A percentile compares a stretch with the other conserved stretches of the same genome.
Conservation (phyloP, 345 rosid genomes). For the Boechera stricta region DNA sequence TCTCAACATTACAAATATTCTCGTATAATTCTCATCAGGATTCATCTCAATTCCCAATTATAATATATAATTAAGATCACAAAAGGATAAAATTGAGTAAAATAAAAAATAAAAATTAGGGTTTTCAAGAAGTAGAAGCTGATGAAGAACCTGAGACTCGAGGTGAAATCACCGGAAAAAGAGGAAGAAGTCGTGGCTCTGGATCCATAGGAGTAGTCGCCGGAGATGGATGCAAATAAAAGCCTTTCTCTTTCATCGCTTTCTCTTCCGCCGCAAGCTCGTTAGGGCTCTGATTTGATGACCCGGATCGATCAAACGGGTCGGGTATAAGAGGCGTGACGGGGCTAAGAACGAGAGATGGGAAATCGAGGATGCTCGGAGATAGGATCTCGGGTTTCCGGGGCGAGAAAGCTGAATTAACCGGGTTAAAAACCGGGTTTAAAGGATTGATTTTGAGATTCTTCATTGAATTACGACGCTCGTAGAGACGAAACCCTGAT, state of each 20-base stretch:
- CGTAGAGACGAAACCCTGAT: constrained; percentile 87
- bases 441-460: constrained; percentile 82
- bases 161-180: constrained; percentile 88
- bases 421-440: constrained; percentile 57
- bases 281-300: constrained; percentile 40
- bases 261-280: constrained; percentile 61
- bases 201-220: constrained; percentile 75
- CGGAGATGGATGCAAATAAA: constrained; percentile 90
- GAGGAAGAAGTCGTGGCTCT: constrained; percentile 85
- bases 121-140: constrained; percentile 48
- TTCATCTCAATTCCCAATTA: constrained; percentile 42
- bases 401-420: constrained; percentile 64
- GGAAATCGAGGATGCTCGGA: constrained; percentile 91
- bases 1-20: constrained; percentile 49
- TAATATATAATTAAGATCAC: constrained; percentile 38
- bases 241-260: constrained; percentile 86
- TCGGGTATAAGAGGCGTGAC: constrained; percentile 91
- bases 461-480: constrained; percentile 89
- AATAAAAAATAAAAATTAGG: constrained; percentile 38
- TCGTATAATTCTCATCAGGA: constrained; percentile 31
- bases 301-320: constrained; percentile 84
- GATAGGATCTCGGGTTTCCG: constrained; percentile 86
- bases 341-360: constrained; percentile 82
- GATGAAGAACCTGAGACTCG: constrained; percentile 62
- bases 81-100: constrained; percentile 10